phyloP scores from a whole-genome alignment of 2,329 filamentous ascomycete species.

The Calcarisporium arbuscula region DNA sequence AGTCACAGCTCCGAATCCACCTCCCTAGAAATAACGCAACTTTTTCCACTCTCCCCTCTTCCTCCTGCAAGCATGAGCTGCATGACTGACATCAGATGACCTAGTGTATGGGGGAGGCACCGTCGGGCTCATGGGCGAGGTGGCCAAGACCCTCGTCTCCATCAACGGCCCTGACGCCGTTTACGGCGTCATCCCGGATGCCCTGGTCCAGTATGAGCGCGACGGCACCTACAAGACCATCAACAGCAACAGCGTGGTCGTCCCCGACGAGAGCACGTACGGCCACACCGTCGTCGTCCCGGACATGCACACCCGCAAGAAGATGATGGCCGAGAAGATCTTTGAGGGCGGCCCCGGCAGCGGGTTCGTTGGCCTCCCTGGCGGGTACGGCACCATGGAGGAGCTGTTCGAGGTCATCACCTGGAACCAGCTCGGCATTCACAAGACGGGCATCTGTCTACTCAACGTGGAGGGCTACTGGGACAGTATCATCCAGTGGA shows the following conservation, averaged over 20 bases:
- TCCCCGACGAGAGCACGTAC: constrained; percentile 61
- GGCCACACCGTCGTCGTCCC: constrained; percentile 82
- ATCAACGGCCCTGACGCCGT: constrained; percentile 75
- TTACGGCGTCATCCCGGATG: constrained; percentile 88
- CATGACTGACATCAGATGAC: background rate
- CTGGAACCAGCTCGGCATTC: constrained; percentile 97
- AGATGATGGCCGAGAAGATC: constrained; percentile 86
- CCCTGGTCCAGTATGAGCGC: constrained; percentile 74
- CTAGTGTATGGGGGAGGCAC: constrained; percentile 96
- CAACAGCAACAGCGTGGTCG: constrained; percentile 42
- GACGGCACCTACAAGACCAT: constrained; percentile 47
- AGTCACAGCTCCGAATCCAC: too few relatives aligned
- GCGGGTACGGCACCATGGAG: constrained; percentile 92
- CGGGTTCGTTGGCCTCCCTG: constrained; percentile 82
- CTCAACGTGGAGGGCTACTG: constrained; percentile 90
- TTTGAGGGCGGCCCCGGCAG: constrained; percentile 73
- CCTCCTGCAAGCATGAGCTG: too few relatives aligned
- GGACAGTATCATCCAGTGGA: constrained; percentile 79
- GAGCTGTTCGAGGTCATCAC: constrained; percentile 88
- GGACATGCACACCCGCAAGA: constrained; percentile 96
- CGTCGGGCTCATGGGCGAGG: constrained; percentile 89
- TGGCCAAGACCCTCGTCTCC: constrained; percentile 78
- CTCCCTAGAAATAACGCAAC: constrained; percentile 2
- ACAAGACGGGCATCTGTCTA: constrained; percentile 70
- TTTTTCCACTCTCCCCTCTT: background rate